Evolutionary conservation across 169 alveolate genomes (phyloP).

Genomic region (Eimeria mitis): DNA sequence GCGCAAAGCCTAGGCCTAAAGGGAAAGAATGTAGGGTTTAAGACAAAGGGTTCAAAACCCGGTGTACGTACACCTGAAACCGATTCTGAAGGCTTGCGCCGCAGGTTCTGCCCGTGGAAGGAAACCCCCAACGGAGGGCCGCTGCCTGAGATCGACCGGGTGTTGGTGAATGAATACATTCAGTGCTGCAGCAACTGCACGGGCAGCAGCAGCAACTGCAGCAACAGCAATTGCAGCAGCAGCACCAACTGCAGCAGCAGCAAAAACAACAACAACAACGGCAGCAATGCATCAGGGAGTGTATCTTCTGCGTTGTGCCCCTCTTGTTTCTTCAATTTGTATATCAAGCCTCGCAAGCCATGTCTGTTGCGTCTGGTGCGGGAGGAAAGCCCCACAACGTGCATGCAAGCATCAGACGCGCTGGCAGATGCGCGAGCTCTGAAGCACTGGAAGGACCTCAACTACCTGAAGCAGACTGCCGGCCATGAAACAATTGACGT

Average conservation of each 20-base stretch:
- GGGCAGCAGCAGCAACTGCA: background rate
- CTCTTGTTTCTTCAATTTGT: background rate
- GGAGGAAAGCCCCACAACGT: background rate
- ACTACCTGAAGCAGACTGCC: background rate
- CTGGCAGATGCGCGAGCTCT: conserved; percentile 37
- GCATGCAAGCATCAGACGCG: background rate
- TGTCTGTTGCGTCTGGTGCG: conserved; percentile 26
- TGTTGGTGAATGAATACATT: conserved; percentile 8
- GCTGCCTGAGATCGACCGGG: conserved; percentile 17
- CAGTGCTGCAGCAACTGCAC: conserved; percentile 6
- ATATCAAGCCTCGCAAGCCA: background rate
- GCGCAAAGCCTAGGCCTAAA: too few species aligned
- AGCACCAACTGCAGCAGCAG: background rate
- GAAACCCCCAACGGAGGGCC: conserved; percentile 25
- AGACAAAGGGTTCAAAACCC: too few species aligned
- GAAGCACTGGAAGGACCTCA: background rate
- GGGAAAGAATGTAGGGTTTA: too few species aligned
- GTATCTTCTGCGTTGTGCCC: background rate
- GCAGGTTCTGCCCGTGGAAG: conserved; percentile 48
- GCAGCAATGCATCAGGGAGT: too few species aligned
- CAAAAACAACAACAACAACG: too few species aligned
- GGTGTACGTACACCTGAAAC: too few species aligned
- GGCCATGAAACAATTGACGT: conserved; percentile 29
- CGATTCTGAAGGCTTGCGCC: background rate
- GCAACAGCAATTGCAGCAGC: background rate